Evolutionary conservation across 768 basidiomycete species (phyloP), one percentile per base, ranked within the genome.

Genomic region (Mycena vitilis): DNA sequence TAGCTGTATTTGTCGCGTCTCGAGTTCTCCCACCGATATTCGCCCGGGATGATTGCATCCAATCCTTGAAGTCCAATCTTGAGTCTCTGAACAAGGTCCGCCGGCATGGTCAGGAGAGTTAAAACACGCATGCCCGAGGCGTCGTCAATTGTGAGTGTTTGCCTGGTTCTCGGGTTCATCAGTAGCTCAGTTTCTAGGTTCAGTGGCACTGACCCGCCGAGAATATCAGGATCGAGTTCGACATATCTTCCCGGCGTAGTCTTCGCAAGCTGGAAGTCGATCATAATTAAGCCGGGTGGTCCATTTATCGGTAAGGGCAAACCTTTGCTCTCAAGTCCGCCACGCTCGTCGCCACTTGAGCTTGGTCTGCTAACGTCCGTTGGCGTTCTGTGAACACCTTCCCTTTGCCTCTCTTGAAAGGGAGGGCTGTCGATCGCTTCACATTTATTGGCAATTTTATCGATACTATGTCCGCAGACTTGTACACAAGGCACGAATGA

Each of bases 21-120:
- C 10, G 60, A 61, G 18, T 53, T 22, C 16, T 61, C 60, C 60
- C 60, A 61, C 1, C 38, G 23, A 18, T n/a, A 52, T 22, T 61
- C 60, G 2, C n/a, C 15, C 4, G 60, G 60, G 2, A 61, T 4
- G 36, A 61, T 23, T 25, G 60, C 49, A 34, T 61, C 60, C 4
- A 61, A 7, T 9, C 20, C 18, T 4, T 60, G 8, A 13, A 60
- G 10, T 11, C 30, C 47, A n/a, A 7, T 11, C 2, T 60, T n/a
- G 4, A 60, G 25, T 3, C 59, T 20, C 23, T 40, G 10, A 1
- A 13, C 16, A 12, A 61, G n/a, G 10, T 61, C 49, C 3, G 10
- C 7, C 1, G 60, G 60, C 37, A 61, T 52, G 15, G 49, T 61
- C 23, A 61, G 42, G 7, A 61, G 38, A 37, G 60, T 61, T 0